Percentiles rank a stretch among this genome's conserved stretches.
Conservation (phyloP, 2,329 filamentous ascomycete genomes). For the Stemphylium beticola region DNA sequence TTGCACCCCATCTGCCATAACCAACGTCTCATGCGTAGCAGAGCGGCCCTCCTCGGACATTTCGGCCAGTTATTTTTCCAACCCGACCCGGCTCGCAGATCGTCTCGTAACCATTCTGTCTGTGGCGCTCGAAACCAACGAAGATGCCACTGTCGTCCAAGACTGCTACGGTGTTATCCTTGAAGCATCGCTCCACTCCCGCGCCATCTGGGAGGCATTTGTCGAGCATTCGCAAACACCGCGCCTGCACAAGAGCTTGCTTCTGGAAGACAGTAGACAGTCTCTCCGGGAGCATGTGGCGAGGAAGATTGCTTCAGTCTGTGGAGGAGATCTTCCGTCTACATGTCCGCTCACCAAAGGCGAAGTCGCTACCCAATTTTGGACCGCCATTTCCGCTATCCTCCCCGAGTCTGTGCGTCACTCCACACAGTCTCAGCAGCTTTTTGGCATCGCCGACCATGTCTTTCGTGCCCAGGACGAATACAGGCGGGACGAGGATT, state of each 20-base stretch:
- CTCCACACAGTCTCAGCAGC: conserved; percentile 35
- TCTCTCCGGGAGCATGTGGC: conserved; percentile 36
- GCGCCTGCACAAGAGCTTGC: conserved; percentile 39
- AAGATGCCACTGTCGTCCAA: conserved; percentile 24
- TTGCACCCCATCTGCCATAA: neutral
- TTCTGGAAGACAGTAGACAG: conserved; percentile 34
- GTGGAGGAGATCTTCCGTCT: conserved; percentile 43
- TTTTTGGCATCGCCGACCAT: conserved; percentile 46
- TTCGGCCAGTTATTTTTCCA: conserved; percentile 42
- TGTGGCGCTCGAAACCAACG: conserved; percentile 23
- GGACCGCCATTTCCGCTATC: conserved; percentile 40
- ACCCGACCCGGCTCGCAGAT: conserved; percentile 36
- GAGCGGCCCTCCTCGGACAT: conserved; percentile 42
- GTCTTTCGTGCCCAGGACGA: conserved; percentile 47
- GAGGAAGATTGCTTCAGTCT: conserved; percentile 43
- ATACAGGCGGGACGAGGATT: conserved; percentile 38
- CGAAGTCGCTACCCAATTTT: conserved; percentile 45
- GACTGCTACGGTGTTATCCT: conserved; percentile 43
- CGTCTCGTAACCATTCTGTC: conserved; percentile 40
- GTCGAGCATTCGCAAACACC: conserved; percentile 25
- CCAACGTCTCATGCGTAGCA: conserved; percentile 35
- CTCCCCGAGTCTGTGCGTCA: conserved; percentile 36
- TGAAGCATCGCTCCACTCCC: conserved; percentile 46
- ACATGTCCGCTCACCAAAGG: conserved; percentile 36
- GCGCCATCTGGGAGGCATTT: conserved; percentile 44